A percentile compares a stretch with the other conserved stretches of the same genome.
Evolutionary conservation across 495 filamentous ascomycete genomes (phyloP).

Genomic region (Neurospora hispaniola): DNA sequence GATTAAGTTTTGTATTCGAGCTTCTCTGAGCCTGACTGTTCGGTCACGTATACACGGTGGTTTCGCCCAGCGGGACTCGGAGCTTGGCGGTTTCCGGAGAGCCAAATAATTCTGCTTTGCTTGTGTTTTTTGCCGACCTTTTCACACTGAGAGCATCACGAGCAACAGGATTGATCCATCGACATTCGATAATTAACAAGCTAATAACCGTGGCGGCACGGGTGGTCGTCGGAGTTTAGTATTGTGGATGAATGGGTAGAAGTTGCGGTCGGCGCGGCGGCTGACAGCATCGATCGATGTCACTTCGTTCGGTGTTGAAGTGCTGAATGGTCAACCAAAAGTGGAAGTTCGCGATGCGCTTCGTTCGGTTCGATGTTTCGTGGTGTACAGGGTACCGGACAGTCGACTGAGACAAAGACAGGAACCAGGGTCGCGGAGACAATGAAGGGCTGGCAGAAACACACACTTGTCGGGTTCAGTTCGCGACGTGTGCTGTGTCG

Average conservation of each 20-base stretch:
- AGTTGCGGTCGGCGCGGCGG: not conserved
- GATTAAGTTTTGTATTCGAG: not conserved
- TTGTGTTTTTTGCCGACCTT: not conserved
- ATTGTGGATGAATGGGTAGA: not conserved
- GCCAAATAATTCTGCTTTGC: not conserved
- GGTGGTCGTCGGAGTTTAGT: not conserved
- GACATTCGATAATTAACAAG: not conserved
- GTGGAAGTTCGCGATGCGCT: not conserved
- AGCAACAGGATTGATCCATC: constrained; percentile 4
- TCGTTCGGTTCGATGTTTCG: not conserved
- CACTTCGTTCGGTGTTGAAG: not conserved
- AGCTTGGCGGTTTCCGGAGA: not conserved
- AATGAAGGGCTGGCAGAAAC: not conserved
- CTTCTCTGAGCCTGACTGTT: not conserved
- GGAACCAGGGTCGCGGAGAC: not conserved
- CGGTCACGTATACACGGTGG: not conserved
- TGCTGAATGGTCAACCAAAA: not conserved
- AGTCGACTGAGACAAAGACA: not conserved
- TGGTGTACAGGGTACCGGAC: not conserved
- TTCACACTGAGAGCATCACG: constrained; percentile 7
- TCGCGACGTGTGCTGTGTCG: not conserved
- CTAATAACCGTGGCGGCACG: not conserved
- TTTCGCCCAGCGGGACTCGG: not conserved
- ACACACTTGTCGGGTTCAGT: not conserved
- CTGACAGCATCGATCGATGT: not conserved